Evolutionary conservation across 2,329 filamentous ascomycete genomes (phyloP), one percentile per base, ranked within the genome.

Genomic region (Penicillium sp.): DNA sequence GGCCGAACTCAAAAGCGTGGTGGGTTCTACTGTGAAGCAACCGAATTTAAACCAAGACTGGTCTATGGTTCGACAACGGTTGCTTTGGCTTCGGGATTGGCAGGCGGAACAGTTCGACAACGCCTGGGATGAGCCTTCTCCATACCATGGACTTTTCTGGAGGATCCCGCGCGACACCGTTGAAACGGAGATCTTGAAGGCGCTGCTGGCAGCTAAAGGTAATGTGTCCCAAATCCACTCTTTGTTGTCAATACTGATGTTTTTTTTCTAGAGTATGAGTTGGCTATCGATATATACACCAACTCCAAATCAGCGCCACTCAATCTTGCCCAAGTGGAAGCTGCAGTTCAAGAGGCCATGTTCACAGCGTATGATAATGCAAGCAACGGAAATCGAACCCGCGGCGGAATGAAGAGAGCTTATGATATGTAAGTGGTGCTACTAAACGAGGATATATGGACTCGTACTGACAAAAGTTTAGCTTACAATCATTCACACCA

Each of bases 51-150:
- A 76, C 13, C 72, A 78, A 31, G 72, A 78, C 52, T 85, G 82
- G 83, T 66, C 62, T 35, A 67, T 66, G 9, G 75, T 79, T 20
- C 76, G 84, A 48, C 68, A 74, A 8, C 79, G 80, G 60, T 61
- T 88, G 13, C 71, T 85, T 8, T 87, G 85, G 85, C 75, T 87
- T 7, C 83, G 81, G 73, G 78, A 80, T 60, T 87, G 85, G 85
- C 80, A 79, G 24, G 73, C 74, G 44, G 60, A 64, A 22, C 43
- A 53, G 16, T 55, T 57, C 18, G 51, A 61, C 6, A 50, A 61
- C 14, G 68, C 49, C 18, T 57, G 60, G 47, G 58, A 67, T 22
- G 57, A 68, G 45, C 69, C 66, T 35, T 62, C 70, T 22, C 64
- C 69, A 34, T 78, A 77, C 29, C 71, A 72, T 58, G 77, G 77